Evolutionary conservation across 1,139 yeast genomes (phyloP).

Genomic region (Geotrichum cucujoidarum): DNA sequence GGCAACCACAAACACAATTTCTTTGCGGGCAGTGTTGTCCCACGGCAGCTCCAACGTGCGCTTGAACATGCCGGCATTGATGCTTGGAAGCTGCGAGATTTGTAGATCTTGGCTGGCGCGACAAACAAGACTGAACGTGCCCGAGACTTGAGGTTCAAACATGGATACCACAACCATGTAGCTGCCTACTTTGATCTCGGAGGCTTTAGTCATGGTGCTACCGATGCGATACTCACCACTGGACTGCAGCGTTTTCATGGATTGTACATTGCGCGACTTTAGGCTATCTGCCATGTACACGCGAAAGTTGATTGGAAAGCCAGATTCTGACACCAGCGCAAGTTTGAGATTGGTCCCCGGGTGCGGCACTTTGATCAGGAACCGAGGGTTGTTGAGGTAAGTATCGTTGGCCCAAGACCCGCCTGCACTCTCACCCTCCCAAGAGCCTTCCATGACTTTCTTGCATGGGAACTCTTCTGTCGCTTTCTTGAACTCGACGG

Average conservation of each 20-base stretch:
- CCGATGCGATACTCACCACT: constrained; percentile 37
- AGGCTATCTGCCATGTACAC: constrained; percentile 33
- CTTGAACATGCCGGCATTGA: constrained; percentile 26
- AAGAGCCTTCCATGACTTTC: constrained; percentile 40
- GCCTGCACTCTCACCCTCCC: constrained; percentile 50
- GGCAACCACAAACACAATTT: constrained; percentile 17
- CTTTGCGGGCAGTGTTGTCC: constrained; percentile 24
- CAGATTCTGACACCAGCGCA: constrained; percentile 19
- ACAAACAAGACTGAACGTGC: constrained; percentile 24
- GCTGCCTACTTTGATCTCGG: constrained; percentile 39
- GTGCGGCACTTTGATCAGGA: constrained; percentile 34
- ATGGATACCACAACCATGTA: constrained; percentile 39
- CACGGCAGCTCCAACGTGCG: constrained; percentile 22
- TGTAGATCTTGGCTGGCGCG: constrained; percentile 22
- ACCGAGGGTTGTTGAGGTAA: constrained; percentile 63
- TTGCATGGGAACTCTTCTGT: constrained; percentile 31
- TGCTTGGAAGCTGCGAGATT: constrained; percentile 23
- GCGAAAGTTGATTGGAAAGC: constrained; percentile 35
- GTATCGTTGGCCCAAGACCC: constrained; percentile 53
- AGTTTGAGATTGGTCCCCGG: constrained; percentile 9
- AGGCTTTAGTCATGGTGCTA: constrained; percentile 27
- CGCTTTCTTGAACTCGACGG: constrained; percentile 34
- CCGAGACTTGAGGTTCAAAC: constrained; percentile 30
- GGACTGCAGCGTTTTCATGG: constrained; percentile 33
- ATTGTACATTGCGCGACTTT: constrained; percentile 30